Base-by-base conservation (phyloP, 345 rosid genomes). In the Linum trigynum region DNA sequence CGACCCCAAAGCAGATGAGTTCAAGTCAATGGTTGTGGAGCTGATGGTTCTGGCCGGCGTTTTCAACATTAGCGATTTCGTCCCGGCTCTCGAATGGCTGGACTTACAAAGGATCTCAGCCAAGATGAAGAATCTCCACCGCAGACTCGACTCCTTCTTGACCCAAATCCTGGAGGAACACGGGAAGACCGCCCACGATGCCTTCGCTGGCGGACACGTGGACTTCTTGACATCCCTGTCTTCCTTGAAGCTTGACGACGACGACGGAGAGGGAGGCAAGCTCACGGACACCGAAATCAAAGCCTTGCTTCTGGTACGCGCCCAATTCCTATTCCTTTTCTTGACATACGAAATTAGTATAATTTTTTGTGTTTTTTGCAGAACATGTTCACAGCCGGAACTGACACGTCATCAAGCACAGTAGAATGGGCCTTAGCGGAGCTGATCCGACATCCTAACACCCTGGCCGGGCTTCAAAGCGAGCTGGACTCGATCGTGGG, bases 401-500 rank as follows among this genome's bases (percentile, higher is more conserved):
- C 86, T 0, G 92, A 86, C 73, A 79, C 92, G 9, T 75, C 87
- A 14, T 84, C 89, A 0, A 84, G 89, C 73, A 35, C 75, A 23
- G 81, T 84, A 37, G 92, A 84, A 63, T 84, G 87, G 92, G 71
- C 87, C 38, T 43, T 86, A 0, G 73, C 80, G 0, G 87, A 86
- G 71, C 76, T 86, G 76, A 5, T 82, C 63, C 63, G 69, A 4
- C 80, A 76, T 64, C 82, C 83, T 0, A 71, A 16, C 14, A 78
- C 84, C 50, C 61, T 86, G 5, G 75, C 69, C 37, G 38, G 62
- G 17, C 87, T 83, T 14, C 92, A 86, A 0, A 77, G 78, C 0
- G 90, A 86, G 78, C 84, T 84, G 90, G 92, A 86, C 55, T 59
- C 55, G 38, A 90, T 84, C 23, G 80, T 84, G 4, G 89, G 92